Evolutionary conservation across 2,329 filamentous ascomycete species (phyloP).

Genomic region (Exophiala mesophila): DNA sequence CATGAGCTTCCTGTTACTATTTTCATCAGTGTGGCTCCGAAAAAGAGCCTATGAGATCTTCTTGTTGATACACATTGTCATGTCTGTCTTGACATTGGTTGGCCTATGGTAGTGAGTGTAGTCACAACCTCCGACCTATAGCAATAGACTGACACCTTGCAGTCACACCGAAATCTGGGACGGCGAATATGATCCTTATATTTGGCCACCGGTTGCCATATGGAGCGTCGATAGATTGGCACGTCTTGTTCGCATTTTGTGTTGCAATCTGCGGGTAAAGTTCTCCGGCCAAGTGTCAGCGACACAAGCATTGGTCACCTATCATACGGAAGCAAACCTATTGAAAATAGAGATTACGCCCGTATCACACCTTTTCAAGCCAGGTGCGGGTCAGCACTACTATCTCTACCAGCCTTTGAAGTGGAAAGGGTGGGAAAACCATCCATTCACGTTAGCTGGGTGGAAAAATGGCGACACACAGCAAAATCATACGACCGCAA

Average conservation of each 20-base stretch:
- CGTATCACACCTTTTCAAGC: constrained; percentile 30
- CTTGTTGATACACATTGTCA: constrained; percentile 36
- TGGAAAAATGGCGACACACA: constrained; percentile 13
- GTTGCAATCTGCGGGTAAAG: constrained; percentile 39
- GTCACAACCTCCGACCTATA: no score
- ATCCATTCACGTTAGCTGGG: constrained; percentile 46
- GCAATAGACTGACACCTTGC: background rate
- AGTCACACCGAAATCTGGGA: constrained; percentile 47
- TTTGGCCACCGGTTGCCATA: constrained; percentile 46
- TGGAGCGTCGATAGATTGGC: constrained; percentile 46
- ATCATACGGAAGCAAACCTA: constrained; percentile 41
- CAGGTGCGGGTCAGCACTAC: constrained; percentile 46
- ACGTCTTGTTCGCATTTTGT: constrained; percentile 38
- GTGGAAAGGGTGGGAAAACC: constrained; percentile 46
- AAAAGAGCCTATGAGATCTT: constrained; percentile 42
- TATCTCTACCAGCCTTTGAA: constrained; percentile 45
- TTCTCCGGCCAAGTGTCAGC: constrained; percentile 27
- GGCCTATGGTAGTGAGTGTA: constrained; percentile 45
- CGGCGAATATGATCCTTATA: constrained; percentile 46
- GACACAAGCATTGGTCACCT: constrained; percentile 38
- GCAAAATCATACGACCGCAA: background rate
- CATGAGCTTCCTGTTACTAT: constrained; percentile 40
- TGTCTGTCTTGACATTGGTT: constrained; percentile 39
- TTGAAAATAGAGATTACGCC: constrained; percentile 42
- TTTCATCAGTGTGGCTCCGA: constrained; percentile 46